Evolutionary conservation across 2,329 filamentous ascomycete species (phyloP).

Genomic region (Pyrenophora seminiperda): DNA sequence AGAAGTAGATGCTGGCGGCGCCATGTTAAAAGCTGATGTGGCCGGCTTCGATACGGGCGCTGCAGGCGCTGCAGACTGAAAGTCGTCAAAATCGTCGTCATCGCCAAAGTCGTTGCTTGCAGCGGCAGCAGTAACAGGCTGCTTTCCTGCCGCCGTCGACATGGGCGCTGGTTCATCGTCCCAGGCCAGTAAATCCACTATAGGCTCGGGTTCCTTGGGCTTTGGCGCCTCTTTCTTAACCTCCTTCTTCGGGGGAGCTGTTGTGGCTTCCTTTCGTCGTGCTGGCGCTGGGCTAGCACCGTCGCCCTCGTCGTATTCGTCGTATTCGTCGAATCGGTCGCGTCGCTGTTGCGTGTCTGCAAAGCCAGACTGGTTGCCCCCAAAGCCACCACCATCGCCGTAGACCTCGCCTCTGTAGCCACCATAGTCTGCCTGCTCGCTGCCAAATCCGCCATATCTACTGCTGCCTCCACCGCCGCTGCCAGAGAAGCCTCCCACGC

Average conservation of each 20-base stretch:
- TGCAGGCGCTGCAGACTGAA: conserved; percentile 76
- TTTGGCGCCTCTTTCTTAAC: conserved; percentile 74
- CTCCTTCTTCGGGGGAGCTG: conserved; percentile 46
- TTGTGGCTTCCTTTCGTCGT: conserved; percentile 56
- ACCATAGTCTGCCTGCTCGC: conserved; percentile 62
- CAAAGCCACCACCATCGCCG: conserved; percentile 94
- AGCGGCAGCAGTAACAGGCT: conserved; percentile 49
- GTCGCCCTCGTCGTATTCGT: conserved; percentile 86
- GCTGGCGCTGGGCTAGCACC: conserved; percentile 56
- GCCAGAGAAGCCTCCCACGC: conserved; percentile 60
- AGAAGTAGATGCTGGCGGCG: conserved; percentile 54
- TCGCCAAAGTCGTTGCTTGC: conserved; percentile 55
- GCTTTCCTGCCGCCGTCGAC: conserved; percentile 52
- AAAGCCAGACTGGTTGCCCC: conserved; percentile 72
- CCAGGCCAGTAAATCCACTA: conserved; percentile 90
- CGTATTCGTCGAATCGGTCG: conserved; percentile 93
- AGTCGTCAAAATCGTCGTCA: conserved; percentile 97
- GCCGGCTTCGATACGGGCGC: conserved; percentile 45
- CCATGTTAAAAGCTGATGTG: conserved; percentile 52
- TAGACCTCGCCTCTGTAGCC: conserved; percentile 79
- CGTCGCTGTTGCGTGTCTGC: conserved; percentile 65
- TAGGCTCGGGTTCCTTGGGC: conserved; percentile 73
- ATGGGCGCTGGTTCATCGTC: conserved; percentile 71
- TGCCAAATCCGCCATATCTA: conserved; percentile 90
- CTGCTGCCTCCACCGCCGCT: conserved; percentile 57